Evolutionary conservation across 352 stramenopile species (phyloP).

Genomic region (Pythium guiyangense): DNA sequence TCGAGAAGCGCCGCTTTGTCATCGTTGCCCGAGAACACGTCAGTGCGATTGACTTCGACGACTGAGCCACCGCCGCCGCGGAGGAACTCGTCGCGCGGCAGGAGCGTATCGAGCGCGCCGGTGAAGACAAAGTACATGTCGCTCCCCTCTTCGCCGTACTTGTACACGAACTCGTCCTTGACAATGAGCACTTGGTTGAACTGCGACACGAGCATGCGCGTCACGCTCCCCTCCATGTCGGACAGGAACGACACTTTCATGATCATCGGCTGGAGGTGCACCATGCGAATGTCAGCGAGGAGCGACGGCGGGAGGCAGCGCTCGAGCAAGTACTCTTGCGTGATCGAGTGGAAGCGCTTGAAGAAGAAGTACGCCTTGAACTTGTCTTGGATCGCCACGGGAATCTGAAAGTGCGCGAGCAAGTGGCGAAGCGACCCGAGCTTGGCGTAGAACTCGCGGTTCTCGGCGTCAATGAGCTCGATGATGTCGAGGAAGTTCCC

Average conservation of each 20-base stretch:
- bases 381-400: slow-evolving; percentile 35
- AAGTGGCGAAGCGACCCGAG: slow-evolving; percentile 52
- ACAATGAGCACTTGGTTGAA: slow-evolving; percentile 53
- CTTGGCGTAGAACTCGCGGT: slow-evolving; percentile 52
- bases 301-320: slow-evolving; percentile 48
- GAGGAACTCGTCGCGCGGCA: background rate
- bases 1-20: background rate
- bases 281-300: slow-evolving; percentile 56
- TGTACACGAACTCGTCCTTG: slow-evolving; percentile 53
- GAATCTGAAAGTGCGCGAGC: slow-evolving; percentile 44
- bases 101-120: slow-evolving; percentile 44
- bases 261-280: slow-evolving; percentile 62
- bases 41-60: slow-evolving; percentile 19
- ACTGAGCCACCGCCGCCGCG: background rate
- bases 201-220: slow-evolving; percentile 50
- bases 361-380: slow-evolving; percentile 71
- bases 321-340: slow-evolving; percentile 53
- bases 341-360: slow-evolving; percentile 65
- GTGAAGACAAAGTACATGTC: slow-evolving; percentile 74
- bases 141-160: slow-evolving; percentile 46
- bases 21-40: background rate
- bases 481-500: slow-evolving; percentile 59
- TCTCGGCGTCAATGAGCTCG: slow-evolving; percentile 52
- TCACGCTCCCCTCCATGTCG: slow-evolving; percentile 45
- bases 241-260: slow-evolving; percentile 61